Evolutionary conservation across 2,329 filamentous ascomycete genomes (phyloP).

Genomic region (Cryphonectria parasitica): DNA sequence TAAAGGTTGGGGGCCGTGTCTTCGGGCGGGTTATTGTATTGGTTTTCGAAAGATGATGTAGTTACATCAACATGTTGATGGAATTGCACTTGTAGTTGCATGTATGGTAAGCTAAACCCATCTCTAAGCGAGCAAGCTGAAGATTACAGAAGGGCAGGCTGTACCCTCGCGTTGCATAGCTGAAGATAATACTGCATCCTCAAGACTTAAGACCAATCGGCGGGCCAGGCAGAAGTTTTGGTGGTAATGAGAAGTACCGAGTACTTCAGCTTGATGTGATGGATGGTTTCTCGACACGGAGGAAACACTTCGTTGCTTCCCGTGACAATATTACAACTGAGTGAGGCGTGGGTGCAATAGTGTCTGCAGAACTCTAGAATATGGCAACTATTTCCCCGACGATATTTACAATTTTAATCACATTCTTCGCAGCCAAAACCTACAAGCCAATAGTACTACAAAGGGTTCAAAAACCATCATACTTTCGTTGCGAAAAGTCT

Average conservation of each 20-base stretch:
- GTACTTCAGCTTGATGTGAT: neutral
- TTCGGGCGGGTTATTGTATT: neutral
- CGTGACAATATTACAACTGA: neutral
- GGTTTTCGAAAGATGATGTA: neutral
- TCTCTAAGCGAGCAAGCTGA: too few relatives aligned
- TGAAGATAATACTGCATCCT: neutral
- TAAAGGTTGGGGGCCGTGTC: neutral
- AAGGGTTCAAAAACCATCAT: too few relatives aligned
- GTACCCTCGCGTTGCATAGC: neutral
- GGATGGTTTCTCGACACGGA: neutral
- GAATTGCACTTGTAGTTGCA: too few relatives aligned
- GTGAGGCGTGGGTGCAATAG: neutral
- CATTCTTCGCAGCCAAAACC: too few relatives aligned
- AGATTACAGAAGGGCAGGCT: neutral
- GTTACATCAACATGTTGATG: neutral
- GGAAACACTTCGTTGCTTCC: neutral
- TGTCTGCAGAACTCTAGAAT: too few relatives aligned
- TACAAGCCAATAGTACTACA: too few relatives aligned
- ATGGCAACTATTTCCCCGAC: too few relatives aligned
- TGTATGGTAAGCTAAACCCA: neutral
- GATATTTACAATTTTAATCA: too few relatives aligned
- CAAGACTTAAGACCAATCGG: neutral
- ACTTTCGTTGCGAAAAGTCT: too few relatives aligned
- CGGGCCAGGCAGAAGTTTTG: neutral
- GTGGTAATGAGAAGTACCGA: neutral